A percentile compares a stretch with the other conserved stretches of the same genome.
Conservation (phyloP, 495 filamentous ascomycete species). For the Daldinia bambusicola region DNA sequence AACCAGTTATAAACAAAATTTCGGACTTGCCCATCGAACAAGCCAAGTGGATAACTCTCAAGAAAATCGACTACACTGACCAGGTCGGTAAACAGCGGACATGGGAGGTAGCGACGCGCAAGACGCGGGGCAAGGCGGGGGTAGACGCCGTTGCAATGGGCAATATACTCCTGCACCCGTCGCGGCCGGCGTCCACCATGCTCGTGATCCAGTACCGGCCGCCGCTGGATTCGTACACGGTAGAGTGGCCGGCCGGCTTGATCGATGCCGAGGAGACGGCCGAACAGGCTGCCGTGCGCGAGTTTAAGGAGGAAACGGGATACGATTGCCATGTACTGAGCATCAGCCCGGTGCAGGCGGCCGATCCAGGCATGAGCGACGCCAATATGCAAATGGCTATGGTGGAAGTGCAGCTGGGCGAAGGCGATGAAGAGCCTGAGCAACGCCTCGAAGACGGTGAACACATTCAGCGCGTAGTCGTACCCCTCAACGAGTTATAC, state of each 20-base stretch:
- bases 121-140: conserved; percentile 60
- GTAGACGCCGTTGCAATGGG: conserved; percentile 67
- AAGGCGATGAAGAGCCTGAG: conserved; percentile 67
- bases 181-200: conserved; percentile 58
- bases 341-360: conserved; percentile 51
- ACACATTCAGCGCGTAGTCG: conserved; percentile 81
- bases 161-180: conserved; percentile 63
- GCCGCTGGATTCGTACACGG: conserved; percentile 76
- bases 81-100: conserved; percentile 60
- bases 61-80: conserved; percentile 63
- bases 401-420: conserved; percentile 74
- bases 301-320: conserved; percentile 91
- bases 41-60: conserved; percentile 63
- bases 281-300: conserved; percentile 81
- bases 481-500: conserved; percentile 70
- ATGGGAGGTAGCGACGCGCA: conserved; percentile 65
- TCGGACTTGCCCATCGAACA: conserved; percentile 56
- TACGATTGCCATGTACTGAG: conserved; percentile 61
- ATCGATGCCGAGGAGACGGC: conserved; percentile 82
- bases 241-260: conserved; percentile 87
- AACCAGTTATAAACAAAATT: conserved; percentile 59
- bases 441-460: conserved; percentile 83
- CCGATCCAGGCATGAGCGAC: conserved; percentile 77
- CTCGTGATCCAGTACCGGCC: conserved; percentile 75
- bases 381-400: conserved; percentile 85